phyloP scores from a whole-genome alignment of 352 stramenopile genomes.

The Phytophthora aleatoria region DNA sequence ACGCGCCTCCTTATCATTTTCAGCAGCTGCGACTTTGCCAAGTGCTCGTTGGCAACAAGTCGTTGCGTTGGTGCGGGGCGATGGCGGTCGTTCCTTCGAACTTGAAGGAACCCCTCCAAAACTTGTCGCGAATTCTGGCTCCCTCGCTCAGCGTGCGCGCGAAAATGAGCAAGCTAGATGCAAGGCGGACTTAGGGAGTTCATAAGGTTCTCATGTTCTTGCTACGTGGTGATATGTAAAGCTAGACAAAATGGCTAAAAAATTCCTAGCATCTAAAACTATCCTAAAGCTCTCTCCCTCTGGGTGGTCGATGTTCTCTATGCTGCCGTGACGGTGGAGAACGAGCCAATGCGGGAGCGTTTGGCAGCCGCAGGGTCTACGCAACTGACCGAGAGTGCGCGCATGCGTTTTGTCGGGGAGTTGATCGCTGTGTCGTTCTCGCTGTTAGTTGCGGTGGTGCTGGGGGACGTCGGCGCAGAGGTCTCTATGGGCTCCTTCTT shows the following conservation, averaged over 20 bases:
- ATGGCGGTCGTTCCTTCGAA: too few relatives aligned
- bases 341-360: slow-evolving; percentile 67
- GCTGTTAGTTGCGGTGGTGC: slow-evolving; percentile 20
- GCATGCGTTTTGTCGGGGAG: slow-evolving; percentile 81
- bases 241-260: slow-evolving; percentile 29
- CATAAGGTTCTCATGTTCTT: slow-evolving; percentile 28
- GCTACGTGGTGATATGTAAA: slow-evolving; percentile 21
- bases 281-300: slow-evolving; percentile 30
- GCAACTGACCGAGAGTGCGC: slow-evolving; percentile 69
- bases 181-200: slow-evolving; percentile 5
- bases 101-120: neutral
- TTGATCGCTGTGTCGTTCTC: slow-evolving; percentile 50
- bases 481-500: slow-evolving; percentile 36
- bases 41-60: too few relatives aligned
- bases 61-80: too few relatives aligned
- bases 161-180: neutral
- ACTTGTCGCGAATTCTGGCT: slow-evolving; percentile 24
- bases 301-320: slow-evolving; percentile 9
- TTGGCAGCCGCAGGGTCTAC: slow-evolving; percentile 58
- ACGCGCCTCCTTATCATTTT: slow-evolving; percentile 11
- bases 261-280: slow-evolving; percentile 35
- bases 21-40: slow-evolving; percentile 18
- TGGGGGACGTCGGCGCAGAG: slow-evolving; percentile 19
- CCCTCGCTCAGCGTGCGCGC: slow-evolving; percentile 2
- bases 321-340: slow-evolving; percentile 49